Evolutionary conservation across 2,329 filamentous ascomycete species (phyloP).

Genomic region (Teratosphaeria nubilosa): DNA sequence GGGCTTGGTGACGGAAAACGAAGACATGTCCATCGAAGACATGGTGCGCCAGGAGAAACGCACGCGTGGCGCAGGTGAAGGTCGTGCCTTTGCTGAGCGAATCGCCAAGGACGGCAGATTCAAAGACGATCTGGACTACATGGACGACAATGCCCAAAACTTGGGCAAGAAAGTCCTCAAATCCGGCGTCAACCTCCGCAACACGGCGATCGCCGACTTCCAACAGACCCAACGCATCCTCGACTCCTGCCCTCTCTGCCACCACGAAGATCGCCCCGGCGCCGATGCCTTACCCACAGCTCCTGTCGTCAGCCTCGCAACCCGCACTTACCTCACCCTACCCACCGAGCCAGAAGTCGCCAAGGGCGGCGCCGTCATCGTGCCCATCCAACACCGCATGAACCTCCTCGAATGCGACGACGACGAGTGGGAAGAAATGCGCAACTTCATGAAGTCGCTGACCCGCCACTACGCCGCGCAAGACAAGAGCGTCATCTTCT

Average conservation of each 20-base stretch:
- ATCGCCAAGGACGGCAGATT: constrained; percentile 92
- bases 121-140: constrained; percentile 86
- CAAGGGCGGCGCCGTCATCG: constrained; percentile 75
- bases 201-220: constrained; percentile 76
- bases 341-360: constrained; percentile 82
- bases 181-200: constrained; percentile 78
- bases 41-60: constrained; percentile 93
- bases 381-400: constrained; percentile 72
- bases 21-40: constrained; percentile 91
- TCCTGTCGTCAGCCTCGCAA: constrained; percentile 76
- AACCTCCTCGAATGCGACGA: constrained; percentile 98
- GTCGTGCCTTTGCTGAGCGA: constrained; percentile 72
- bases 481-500: constrained; percentile 87
- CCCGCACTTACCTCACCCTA: constrained; percentile 76
- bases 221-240: constrained; percentile 81
- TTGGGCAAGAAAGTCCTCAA: constrained; percentile 80
- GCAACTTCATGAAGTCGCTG: constrained; percentile 97
- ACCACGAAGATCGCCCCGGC: constrained; percentile 60
- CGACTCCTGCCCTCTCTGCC: constrained; percentile 80
- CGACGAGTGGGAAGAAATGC: constrained; percentile 97
- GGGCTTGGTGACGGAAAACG: constrained; percentile 78
- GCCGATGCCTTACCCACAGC: constrained; percentile 63
- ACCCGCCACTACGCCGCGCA: constrained; percentile 91
- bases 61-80: constrained; percentile 69
- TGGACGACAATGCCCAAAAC: constrained; percentile 91